phyloP scores from a whole-genome alignment of 1,284 basidiomycete species.

The Waitea zeae region DNA sequence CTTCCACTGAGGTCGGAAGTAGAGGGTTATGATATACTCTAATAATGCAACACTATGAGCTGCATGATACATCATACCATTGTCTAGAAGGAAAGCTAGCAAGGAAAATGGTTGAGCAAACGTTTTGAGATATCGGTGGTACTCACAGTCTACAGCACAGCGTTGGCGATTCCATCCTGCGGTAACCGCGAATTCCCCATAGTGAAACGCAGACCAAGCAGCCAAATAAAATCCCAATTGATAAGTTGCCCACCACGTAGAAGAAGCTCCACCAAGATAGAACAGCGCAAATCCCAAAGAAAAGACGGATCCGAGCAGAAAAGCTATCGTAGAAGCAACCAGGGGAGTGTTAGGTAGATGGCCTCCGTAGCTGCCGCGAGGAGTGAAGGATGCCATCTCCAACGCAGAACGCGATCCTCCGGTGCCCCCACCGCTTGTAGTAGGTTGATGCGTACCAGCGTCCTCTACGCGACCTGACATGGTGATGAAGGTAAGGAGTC shows the following conservation, averaged over 20 bases:
- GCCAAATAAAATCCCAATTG: conserved; percentile 73
- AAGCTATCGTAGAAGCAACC: conserved; percentile 53
- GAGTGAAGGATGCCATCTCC: conserved; percentile 17
- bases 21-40: conserved; percentile 67
- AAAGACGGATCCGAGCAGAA: conserved; percentile 52
- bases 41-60: conserved; percentile 67
- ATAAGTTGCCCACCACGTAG: conserved; percentile 49
- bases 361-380: conserved; percentile 32
- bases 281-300: conserved; percentile 33
- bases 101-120: not conserved
- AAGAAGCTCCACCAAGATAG: conserved; percentile 22
- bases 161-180: conserved; percentile 91
- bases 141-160: conserved; percentile 84
- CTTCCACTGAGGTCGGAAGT: conserved; percentile 48
- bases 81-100: conserved; percentile 86
- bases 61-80: conserved; percentile 72
- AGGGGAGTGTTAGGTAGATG: conserved; percentile 75
- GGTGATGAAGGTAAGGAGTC: no score
- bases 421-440: no score
- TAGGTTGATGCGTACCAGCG: no score
- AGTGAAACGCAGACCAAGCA: conserved; percentile 78
- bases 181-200: conserved; percentile 89
- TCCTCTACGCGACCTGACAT: no score
- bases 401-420: no score
- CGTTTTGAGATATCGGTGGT: not conserved